phyloP scores from a whole-genome alignment of 345 rosid genomes.

The Aquilaria sinensis region DNA sequence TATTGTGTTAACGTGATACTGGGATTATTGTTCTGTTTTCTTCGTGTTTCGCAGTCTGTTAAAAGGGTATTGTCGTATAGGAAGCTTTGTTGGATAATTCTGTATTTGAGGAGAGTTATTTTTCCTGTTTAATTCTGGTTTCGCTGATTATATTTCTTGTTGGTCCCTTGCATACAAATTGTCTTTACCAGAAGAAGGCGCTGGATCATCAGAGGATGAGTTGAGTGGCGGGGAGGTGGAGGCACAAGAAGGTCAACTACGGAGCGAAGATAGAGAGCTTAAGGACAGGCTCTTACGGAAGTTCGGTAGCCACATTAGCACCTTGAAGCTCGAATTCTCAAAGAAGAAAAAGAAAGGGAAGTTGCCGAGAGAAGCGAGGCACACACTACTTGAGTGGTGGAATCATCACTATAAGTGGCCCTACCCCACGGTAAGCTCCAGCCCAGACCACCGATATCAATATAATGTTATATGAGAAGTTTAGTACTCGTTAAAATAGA shows the following conservation, averaged over 20 bases:
- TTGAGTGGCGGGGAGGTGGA: slow-evolving; percentile 51
- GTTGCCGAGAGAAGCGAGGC: slow-evolving; percentile 76
- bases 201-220: slow-evolving; percentile 62
- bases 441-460: neutral
- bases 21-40: too few relatives aligned
- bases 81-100: too few relatives aligned
- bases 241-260: slow-evolving; percentile 34
- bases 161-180: too few relatives aligned
- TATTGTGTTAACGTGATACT: too few relatives aligned
- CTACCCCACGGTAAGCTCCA: slow-evolving; percentile 62
- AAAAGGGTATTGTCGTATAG: too few relatives aligned
- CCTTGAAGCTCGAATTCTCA: slow-evolving; percentile 65
- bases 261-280: slow-evolving; percentile 54
- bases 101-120: neutral
- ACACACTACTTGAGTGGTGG: slow-evolving; percentile 75
- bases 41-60: too few relatives aligned
- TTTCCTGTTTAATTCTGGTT: neutral
- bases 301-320: slow-evolving; percentile 68
- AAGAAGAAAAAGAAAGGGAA: slow-evolving; percentile 89
- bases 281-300: slow-evolving; percentile 55
- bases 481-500: neutral
- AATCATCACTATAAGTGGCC: slow-evolving; percentile 76
- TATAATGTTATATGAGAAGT: neutral
- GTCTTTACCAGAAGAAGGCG: slow-evolving; percentile 41
- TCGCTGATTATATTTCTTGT: too few relatives aligned